phyloP scores from a whole-genome alignment of 164 flowering plant species.

The Nelumbo lutea region DNA sequence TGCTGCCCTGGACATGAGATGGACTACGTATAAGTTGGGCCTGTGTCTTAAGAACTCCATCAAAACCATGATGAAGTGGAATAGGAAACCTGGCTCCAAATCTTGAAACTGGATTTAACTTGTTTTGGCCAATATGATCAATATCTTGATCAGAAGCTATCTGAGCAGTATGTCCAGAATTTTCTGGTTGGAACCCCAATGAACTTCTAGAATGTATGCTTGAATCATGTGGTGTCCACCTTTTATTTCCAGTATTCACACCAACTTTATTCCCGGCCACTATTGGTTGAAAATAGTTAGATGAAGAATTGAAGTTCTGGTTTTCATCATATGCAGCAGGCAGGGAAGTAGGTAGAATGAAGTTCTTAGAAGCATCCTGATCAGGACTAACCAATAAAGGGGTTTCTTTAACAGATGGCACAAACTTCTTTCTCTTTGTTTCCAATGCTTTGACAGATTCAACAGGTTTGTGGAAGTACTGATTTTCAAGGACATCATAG shows the following conservation, averaged over 20 bases:
- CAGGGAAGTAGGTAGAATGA: constrained; percentile 26
- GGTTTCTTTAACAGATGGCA: constrained; percentile 9
- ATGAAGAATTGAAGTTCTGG: constrained; percentile 10
- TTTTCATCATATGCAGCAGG: constrained; percentile 11
- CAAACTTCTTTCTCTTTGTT: constrained; percentile 5
- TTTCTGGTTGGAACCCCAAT: constrained; percentile 20
- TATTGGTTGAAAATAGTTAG: constrained; percentile 14
- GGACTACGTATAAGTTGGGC: constrained; percentile 15
- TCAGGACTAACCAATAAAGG: constrained; percentile 2
- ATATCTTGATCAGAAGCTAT: constrained; percentile 1
- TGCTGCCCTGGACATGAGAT: constrained; percentile 8
- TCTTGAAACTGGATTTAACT: constrained; percentile 7
- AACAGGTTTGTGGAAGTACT: constrained; percentile 4
- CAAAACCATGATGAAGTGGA: constrained; percentile 23
- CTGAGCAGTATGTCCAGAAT: constrained; percentile 12
- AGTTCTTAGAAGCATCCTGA: constrained; percentile 23
- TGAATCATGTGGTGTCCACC: constrained; percentile 9
- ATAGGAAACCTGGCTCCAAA: constrained; percentile 20
- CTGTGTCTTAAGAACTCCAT: constrained; percentile 12
- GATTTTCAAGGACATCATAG: constrained; percentile 9
- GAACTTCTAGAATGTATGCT: constrained; percentile 12
- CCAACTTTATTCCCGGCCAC: constrained; percentile 5
- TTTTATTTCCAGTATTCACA: constrained; percentile 6
- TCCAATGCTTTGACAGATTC: constrained; percentile 5
- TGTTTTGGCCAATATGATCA: constrained; percentile 8